Base-by-base conservation (phyloP, 169 alveolate genomes). In the Cryptosporidium meleagridis region DNA sequence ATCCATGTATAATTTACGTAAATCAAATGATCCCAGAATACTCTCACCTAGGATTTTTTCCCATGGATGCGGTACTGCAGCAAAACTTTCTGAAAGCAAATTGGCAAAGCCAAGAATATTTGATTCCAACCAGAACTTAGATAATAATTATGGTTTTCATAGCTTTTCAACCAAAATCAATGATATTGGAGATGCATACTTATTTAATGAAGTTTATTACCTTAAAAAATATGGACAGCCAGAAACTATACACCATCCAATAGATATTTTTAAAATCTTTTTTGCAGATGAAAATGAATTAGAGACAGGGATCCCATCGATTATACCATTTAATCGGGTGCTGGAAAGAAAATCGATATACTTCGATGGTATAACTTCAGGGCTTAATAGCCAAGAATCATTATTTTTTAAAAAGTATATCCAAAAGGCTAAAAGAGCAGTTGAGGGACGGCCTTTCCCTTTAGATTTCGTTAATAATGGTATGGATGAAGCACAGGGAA, bases 61-160 rank as follows among this genome's bases (percentile, higher is more conserved):
- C 3, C 89, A 80, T 41, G 89, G 89, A 18, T 80, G 89, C 31
- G 89, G 75, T 23, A 80, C 89, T 21, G 89, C 35, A 18, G 45
- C 58, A 41, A 80, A 80, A 33, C 45, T 80, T 12, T 62, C 75
- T 9, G 89, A 51, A 62, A 80, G 69, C 8, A 65, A 65, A 48
- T 44, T 39, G 16, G 31, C 58, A 0, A 80, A 80, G 39, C 80
- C 80, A 80, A 14, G 37, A 59, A 65, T 61, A 12, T 2, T 80
- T 6, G 67, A 62, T 26, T n/a, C 73, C 41, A 80, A 29, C 23
- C 52, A 52, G 33, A 80, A 6, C 10, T 58, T 39, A 37, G 35
- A 62, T 58, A 41, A 23, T 16, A 7, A 33, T 61, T 26, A 29
- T 16, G 51, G 62, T 39, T 39, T 41, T 12, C 29, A 31, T 44